Evolutionary conservation across 257 asterid species (phyloP), one percentile per base, ranked within the genome.

Genomic region (Nicotiana obtusifolia): DNA sequence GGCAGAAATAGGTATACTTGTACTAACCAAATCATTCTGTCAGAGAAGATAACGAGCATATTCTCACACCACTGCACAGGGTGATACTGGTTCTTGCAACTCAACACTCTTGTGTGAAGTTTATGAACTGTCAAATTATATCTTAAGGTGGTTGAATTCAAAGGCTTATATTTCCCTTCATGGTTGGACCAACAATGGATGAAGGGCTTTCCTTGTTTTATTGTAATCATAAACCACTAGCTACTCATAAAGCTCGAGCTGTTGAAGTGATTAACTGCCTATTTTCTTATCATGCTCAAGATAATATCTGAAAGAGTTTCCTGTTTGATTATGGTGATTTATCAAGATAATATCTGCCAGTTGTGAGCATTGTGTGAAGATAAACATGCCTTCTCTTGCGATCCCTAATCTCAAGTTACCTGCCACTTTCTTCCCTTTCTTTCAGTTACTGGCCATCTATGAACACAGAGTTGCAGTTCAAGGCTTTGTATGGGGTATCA

Each of bases 401-500:
- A 33, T 57, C 81, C 54, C 85, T 85, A 71, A 86, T 80, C 64
- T 49, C 78, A 30, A 49, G 47, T 52, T 80, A 52, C 26, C 71
- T 64, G 66, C 80, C 49, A 82, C 49, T 56, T 35, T 79, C 84
- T 84, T 49, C 14, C 44, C 81, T 83, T 82, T 24, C 76, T 75
- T 90, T 87, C 93, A 96, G 99, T 86, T 96, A 84, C 84, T 96
- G 90, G 99, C 98, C 31, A 93, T 96, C 82, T 96, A 96, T 52
- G 99, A 96, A 84, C 98, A 96, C 88, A 88, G 99, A 84, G 64
- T 94, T 84, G 98, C 98, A 64, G 99, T 96, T 10, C 96, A 96
- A 89, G 99, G 99, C 84, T 96, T 96, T 64, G 77, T 93, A 17
- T 96, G 99, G 99, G 97, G 98, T 20, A 92, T 96, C 90, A 96